These are phyloP conservation scores for Brassica incana DNA, from an alignment of 345 rosid genomes.

Conservation along the genomic window DNA sequence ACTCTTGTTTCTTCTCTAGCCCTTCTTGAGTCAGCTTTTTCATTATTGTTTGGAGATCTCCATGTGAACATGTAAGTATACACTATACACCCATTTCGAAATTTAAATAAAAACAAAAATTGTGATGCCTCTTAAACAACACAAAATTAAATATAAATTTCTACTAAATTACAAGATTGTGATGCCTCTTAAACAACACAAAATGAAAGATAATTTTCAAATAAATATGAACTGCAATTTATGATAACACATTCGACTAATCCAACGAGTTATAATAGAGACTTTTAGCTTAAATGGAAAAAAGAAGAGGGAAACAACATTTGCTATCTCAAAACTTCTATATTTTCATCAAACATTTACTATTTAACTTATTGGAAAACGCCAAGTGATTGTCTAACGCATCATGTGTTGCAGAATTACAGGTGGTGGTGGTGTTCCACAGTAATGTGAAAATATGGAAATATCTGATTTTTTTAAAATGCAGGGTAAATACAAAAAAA, in stretches of 20 bases:
- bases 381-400: constrained; percentile 21
- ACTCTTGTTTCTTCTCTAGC: constrained; percentile 40
- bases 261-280: neutral
- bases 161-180: neutral
- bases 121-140: neutral
- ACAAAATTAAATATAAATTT: neutral
- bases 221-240: neutral
- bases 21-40: constrained; percentile 39
- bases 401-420: constrained; percentile 38
- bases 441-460: neutral
- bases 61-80: constrained; percentile 19
- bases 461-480: neutral
- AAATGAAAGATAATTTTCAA: neutral
- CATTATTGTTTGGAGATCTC: constrained; percentile 35
- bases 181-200: neutral
- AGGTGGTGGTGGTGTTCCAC: constrained; percentile 41
- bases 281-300: neutral
- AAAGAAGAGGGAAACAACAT: neutral
- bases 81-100: neutral
- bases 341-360: constrained; percentile 2
- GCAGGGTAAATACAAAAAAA: neutral
- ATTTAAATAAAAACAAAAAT: neutral
- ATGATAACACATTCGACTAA: neutral
- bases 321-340: neutral
- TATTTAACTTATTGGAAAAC: constrained; percentile 22